Evolutionary conservation across 148 eudicot genomes (phyloP).

Genomic region (Tetragonia tetragonoides): DNA sequence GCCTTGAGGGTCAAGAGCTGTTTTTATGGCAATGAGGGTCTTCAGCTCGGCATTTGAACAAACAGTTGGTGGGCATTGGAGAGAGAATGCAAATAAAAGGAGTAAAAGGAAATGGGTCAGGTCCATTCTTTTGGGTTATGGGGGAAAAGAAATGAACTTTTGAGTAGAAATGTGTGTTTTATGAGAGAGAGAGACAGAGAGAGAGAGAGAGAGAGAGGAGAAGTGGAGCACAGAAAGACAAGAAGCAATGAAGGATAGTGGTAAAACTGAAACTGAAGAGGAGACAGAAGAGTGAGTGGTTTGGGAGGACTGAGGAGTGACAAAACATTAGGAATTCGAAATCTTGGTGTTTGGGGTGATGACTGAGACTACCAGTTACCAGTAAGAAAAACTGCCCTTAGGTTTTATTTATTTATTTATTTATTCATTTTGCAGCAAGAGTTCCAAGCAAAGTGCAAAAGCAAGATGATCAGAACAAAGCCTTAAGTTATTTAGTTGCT

Average conservation of each 20-base stretch:
- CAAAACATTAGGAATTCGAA: neutral
- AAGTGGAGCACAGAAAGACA: neutral
- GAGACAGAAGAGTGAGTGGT: neutral
- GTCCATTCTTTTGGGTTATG: constrained; percentile 25
- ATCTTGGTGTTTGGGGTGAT: constrained; percentile 8
- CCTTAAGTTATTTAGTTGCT: too few relatives aligned
- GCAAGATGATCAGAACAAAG: too few relatives aligned
- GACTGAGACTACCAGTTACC: constrained; percentile 9
- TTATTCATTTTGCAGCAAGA: too few relatives aligned
- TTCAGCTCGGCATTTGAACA: constrained; percentile 37
- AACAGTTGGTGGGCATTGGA: constrained; percentile 26
- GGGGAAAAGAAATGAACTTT: neutral
- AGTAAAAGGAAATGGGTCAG: constrained; percentile 10
- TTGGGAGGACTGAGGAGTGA: neutral
- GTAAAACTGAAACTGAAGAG: neutral
- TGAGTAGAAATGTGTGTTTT: neutral
- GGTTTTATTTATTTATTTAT: too few relatives aligned
- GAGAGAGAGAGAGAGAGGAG: neutral
- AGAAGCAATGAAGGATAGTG: neutral
- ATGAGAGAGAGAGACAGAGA: neutral
- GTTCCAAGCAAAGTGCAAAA: too few relatives aligned
- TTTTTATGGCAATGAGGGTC: constrained; percentile 49
- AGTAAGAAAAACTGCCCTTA: neutral
- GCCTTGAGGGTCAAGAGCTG: constrained; percentile 64
- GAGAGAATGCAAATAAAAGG: constrained; percentile 14